These are phyloP conservation scores for Penicillium mononematosum DNA, from an alignment of 495 filamentous ascomycete genomes.

Conservation along the genomic window DNA sequence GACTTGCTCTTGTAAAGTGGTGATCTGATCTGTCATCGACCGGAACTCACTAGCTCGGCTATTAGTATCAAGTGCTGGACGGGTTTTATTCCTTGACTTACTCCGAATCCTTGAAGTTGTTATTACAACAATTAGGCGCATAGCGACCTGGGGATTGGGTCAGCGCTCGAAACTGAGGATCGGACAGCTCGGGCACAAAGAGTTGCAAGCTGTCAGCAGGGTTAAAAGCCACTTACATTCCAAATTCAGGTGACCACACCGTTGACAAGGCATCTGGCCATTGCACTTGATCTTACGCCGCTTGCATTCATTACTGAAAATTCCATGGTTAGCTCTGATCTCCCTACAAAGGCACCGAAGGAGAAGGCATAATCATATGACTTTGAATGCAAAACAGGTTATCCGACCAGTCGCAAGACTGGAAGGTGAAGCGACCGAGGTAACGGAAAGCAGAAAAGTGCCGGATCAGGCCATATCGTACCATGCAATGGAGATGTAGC, in stretches of 20 bases:
- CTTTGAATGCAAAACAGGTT: constrained; percentile 3
- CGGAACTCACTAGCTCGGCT: constrained; percentile 63
- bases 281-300: constrained; percentile 95
- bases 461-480: constrained; percentile 44
- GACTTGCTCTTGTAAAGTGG: constrained; percentile 79
- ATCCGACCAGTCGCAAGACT: neutral
- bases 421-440: neutral
- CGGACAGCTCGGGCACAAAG: neutral
- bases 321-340: constrained; percentile 16
- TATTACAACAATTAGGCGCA: constrained; percentile 85
- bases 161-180: neutral
- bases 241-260: constrained; percentile 83
- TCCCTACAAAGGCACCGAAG: constrained; percentile 4
- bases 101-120: constrained; percentile 80
- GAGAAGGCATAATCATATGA: constrained; percentile 11
- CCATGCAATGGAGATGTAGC: constrained; percentile 93
- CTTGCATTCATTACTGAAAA: constrained; percentile 78
- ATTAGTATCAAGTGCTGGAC: constrained; percentile 13
- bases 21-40: constrained; percentile 71
- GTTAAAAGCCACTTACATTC: constrained; percentile 54
- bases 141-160: constrained; percentile 55
- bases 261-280: constrained; percentile 81
- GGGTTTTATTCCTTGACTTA: constrained; percentile 30
- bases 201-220: neutral
- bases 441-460: neutral